Evolutionary conservation across 1,284 basidiomycete species (phyloP).

Genomic region (Thecaphora frezii): DNA sequence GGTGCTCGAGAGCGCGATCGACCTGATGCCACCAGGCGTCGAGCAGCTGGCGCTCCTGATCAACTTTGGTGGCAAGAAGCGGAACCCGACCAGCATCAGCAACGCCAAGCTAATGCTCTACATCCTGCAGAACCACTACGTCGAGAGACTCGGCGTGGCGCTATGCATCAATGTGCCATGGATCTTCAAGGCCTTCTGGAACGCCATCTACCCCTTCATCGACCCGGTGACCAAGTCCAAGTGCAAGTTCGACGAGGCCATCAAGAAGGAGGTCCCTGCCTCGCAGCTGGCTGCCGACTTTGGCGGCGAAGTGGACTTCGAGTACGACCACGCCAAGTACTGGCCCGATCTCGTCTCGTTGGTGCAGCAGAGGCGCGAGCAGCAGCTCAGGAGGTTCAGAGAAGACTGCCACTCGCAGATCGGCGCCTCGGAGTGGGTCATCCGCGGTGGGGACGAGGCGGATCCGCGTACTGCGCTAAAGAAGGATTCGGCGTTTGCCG

Average conservation of each 20-base stretch:
- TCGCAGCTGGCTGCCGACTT: slow-evolving; percentile 46
- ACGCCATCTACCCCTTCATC: slow-evolving; percentile 60
- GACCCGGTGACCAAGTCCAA: slow-evolving; percentile 60
- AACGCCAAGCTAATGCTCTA: slow-evolving; percentile 57
- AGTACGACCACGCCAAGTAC: slow-evolving; percentile 73
- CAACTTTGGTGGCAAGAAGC: slow-evolving; percentile 49
- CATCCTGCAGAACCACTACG: slow-evolving; percentile 56
- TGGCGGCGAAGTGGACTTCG: slow-evolving; percentile 51
- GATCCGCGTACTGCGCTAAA: slow-evolving; percentile 13
- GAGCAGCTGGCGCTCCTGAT: slow-evolving; percentile 55
- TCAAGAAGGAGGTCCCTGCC: slow-evolving; percentile 47
- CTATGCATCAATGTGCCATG: slow-evolving; percentile 57
- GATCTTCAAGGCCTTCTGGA: slow-evolving; percentile 45
- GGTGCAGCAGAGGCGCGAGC: slow-evolving; percentile 64
- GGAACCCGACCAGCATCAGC: slow-evolving; percentile 49
- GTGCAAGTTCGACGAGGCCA: slow-evolving; percentile 55
- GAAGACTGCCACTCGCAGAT: slow-evolving; percentile 50
- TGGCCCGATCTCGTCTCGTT: slow-evolving; percentile 70
- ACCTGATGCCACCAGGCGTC: slow-evolving; percentile 59
- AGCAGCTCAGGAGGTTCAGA: slow-evolving; percentile 65
- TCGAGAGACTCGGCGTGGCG: slow-evolving; percentile 59
- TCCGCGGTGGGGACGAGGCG: slow-evolving; percentile 53
- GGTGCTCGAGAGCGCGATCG: slow-evolving; percentile 59
- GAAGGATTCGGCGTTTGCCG: slow-evolving; percentile 29
- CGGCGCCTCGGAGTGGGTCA: slow-evolving; percentile 58